These are phyloP conservation scores for Diutina mesorugosa DNA, from an alignment of 1,139 yeast species.

Conservation along the genomic window DNA sequence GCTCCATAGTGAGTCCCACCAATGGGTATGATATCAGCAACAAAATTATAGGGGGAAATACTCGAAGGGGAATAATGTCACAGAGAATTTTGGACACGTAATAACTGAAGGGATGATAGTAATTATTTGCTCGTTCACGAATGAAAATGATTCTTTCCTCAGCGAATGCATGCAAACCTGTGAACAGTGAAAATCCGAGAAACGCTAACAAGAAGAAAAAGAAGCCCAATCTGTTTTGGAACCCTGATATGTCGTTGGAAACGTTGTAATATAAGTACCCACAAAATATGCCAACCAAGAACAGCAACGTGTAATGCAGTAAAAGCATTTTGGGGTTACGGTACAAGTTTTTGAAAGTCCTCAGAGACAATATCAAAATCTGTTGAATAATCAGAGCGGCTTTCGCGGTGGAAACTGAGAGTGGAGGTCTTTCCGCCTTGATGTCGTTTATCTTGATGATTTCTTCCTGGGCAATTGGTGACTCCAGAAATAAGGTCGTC, in stretches of 20 bases:
- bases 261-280: constrained; percentile 78
- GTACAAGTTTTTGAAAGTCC: constrained; percentile 86
- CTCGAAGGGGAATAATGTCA: constrained; percentile 80
- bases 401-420: constrained; percentile 9
- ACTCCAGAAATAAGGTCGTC: constrained; percentile 33
- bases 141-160: constrained; percentile 79
- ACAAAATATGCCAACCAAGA: constrained; percentile 69
- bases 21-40: constrained; percentile 84
- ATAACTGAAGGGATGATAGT: constrained; percentile 78
- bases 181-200: constrained; percentile 87
- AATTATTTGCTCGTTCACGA: constrained; percentile 88
- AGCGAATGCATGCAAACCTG: constrained; percentile 82
- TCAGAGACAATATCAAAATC: constrained; percentile 55
- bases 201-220: constrained; percentile 83
- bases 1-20: constrained; percentile 74
- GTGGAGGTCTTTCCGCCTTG: constrained; percentile 18
- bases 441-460: constrained; percentile 32
- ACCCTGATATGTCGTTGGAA: constrained; percentile 83
- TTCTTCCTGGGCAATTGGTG: constrained; percentile 36
- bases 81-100: constrained; percentile 76
- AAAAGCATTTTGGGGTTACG: constrained; percentile 78
- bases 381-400: constrained; percentile 54
- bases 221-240: constrained; percentile 87
- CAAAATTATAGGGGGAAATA: constrained; percentile 77
- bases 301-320: constrained; percentile 70